Conservation (phyloP, 2,329 filamentous ascomycete species). For the Pezicula radicicola region DNA sequence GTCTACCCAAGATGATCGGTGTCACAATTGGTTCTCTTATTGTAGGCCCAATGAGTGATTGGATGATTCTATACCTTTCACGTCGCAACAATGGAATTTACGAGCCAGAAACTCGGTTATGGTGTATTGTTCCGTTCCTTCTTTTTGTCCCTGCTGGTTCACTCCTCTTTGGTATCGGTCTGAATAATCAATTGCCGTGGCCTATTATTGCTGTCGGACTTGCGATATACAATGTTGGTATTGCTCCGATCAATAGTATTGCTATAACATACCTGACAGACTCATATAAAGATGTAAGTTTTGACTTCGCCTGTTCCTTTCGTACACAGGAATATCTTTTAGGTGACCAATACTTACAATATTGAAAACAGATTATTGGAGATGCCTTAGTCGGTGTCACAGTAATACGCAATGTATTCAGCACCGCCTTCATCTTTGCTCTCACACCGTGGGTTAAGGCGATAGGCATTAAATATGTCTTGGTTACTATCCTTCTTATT, state of each 20-base stretch:
- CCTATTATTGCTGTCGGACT: constrained; percentile 31
- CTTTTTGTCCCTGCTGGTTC: too few species aligned
- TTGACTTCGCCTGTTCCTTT: too few species aligned
- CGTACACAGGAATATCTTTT: not conserved
- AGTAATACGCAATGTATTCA: constrained; percentile 40
- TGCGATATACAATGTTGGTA: constrained; percentile 34
- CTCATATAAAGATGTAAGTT: constrained; percentile 30
- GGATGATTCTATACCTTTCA: too few species aligned
- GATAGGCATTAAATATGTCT: constrained; percentile 34
- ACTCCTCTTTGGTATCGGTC: constrained; percentile 22
- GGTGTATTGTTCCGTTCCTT: too few species aligned
- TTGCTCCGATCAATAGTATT: constrained; percentile 28
- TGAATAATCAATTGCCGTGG: constrained; percentile 26
- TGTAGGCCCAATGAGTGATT: too few species aligned
- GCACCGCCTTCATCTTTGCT: constrained; percentile 42
- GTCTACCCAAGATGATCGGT: too few species aligned
- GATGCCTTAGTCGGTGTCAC: constrained; percentile 43
- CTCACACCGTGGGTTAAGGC: constrained; percentile 33
- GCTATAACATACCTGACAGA: constrained; percentile 37
- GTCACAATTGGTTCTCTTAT: too few species aligned
- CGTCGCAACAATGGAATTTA: too few species aligned
- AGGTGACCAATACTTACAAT: constrained; percentile 3
- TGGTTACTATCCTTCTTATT: constrained; percentile 35
- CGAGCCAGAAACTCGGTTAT: too few species aligned
- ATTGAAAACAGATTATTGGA: constrained; percentile 37